Evolutionary conservation across 768 basidiomycete genomes (phyloP).

Genomic region (Ramaria sp.): DNA sequence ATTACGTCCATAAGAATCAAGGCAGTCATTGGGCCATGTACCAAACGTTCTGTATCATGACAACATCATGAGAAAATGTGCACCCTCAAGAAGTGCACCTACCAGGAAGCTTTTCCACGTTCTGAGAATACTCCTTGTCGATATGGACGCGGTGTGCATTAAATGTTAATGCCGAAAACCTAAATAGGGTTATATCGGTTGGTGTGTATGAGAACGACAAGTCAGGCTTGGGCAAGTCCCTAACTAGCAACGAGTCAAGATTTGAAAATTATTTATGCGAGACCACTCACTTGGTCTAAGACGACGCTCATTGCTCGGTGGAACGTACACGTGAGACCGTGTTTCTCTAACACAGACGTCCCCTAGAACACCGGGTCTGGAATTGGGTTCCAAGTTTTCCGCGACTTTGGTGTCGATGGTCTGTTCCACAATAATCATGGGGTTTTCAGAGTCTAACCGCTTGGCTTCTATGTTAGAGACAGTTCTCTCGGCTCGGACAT

Average conservation of each 20-base stretch:
- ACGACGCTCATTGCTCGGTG: constrained; percentile 17
- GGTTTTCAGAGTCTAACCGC: constrained; percentile 47
- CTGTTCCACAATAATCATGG: constrained; percentile 72
- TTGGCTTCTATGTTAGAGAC: constrained; percentile 49
- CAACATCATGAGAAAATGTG: neutral
- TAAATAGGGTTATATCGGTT: constrained; percentile 62
- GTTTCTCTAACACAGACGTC: constrained; percentile 3
- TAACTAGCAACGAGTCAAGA: constrained; percentile 28
- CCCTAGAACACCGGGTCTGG: neutral
- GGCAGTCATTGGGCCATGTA: constrained; percentile 77
- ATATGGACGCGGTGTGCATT: constrained; percentile 82
- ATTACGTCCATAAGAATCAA: constrained; percentile 63
- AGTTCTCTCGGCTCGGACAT: constrained; percentile 35
- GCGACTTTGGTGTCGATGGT: constrained; percentile 33
- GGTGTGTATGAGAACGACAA: constrained; percentile 62
- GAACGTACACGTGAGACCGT: constrained; percentile 7
- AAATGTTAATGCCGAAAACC: constrained; percentile 79
- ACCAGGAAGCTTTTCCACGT: constrained; percentile 66
- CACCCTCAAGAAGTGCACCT: constrained; percentile 12
- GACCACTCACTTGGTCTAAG: constrained; percentile 32
- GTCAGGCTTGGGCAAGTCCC: constrained; percentile 28
- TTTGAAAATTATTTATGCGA: neutral
- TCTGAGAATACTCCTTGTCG: constrained; percentile 59
- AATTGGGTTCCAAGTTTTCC: neutral
- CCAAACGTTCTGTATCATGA: constrained; percentile 50